Percentiles rank a stretch among this genome's conserved stretches.
Evolutionary conservation across 176 grass and related monocot species (phyloP).

Genomic region (Eragrostis curvula): DNA sequence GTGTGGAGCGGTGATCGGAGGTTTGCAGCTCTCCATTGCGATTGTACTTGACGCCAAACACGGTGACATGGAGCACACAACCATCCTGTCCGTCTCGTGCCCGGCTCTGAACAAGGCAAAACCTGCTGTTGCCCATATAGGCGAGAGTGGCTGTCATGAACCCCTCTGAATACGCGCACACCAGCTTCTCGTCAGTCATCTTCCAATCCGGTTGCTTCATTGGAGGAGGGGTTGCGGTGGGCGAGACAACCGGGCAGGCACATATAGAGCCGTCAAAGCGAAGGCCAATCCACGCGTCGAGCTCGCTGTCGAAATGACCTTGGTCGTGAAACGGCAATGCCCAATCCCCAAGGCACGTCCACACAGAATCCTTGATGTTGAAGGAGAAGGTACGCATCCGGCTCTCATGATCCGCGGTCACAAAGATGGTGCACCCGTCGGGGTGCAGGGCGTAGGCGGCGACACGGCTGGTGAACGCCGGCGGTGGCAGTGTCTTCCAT

Average conservation of each 20-base stretch:
- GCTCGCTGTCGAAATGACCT: background rate
- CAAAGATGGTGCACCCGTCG: background rate
- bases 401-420: background rate
- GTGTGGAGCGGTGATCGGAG: background rate
- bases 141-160: background rate
- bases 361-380: background rate
- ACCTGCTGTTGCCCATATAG: background rate
- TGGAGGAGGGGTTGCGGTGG: too few relatives aligned
- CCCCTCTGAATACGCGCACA: background rate
- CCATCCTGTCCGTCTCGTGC: background rate
- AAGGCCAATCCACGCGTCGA: conserved; percentile 1
- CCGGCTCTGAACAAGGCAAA: background rate
- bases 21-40: background rate
- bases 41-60: background rate
- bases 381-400: background rate
- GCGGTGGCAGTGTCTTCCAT: background rate
- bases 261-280: background rate
- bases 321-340: background rate
- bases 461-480: background rate
- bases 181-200: background rate
- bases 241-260: background rate
- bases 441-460: background rate
- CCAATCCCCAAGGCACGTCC: background rate
- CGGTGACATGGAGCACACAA: background rate
- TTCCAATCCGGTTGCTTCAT: too few relatives aligned